A percentile compares a stretch with the other conserved stretches of the same genome.
phyloP scores from a whole-genome alignment of 164 flowering plant genomes.

The Amborella trichopoda region DNA sequence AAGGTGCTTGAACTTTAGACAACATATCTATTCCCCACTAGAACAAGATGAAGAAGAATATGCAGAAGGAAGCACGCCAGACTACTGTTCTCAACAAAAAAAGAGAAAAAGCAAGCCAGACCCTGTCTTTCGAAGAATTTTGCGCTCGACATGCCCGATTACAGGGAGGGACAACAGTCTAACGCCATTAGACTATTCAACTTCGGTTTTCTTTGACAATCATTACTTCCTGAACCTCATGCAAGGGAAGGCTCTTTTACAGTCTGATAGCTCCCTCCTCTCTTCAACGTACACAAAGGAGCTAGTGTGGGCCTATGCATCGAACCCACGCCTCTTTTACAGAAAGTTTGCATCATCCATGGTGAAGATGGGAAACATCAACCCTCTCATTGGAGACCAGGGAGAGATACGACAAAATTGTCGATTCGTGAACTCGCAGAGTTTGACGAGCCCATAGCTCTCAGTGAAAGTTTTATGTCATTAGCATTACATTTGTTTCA shows the following conservation, averaged over 20 bases:
- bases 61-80: constrained; percentile 29
- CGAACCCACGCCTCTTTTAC: constrained; percentile 34
- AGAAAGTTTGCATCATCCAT: constrained; percentile 37
- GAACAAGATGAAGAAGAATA: constrained; percentile 15
- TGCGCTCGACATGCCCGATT: constrained; percentile 46
- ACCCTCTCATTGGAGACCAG: constrained; percentile 40
- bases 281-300: constrained; percentile 33
- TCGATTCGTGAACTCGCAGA: constrained; percentile 22
- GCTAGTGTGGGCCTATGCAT: constrained; percentile 32
- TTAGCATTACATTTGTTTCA: too few species aligned
- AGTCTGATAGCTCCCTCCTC: constrained; percentile 46
- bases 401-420: constrained; percentile 63
- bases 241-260: constrained; percentile 48
- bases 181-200: constrained; percentile 42
- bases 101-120: too few species aligned
- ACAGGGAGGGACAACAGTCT: constrained; percentile 30
- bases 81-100: too few species aligned
- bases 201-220: constrained; percentile 56
- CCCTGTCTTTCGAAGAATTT: constrained; percentile 21
- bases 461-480: too few species aligned
- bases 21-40: constrained; percentile 23
- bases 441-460: constrained; percentile 4
- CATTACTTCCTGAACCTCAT: constrained; percentile 42
- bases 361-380: constrained; percentile 68
- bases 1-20: constrained; percentile 57